Evolutionary conservation across 495 filamentous ascomycete species (phyloP), one percentile per base, ranked within the genome.

Genomic region (Endocarpon pusillum): DNA sequence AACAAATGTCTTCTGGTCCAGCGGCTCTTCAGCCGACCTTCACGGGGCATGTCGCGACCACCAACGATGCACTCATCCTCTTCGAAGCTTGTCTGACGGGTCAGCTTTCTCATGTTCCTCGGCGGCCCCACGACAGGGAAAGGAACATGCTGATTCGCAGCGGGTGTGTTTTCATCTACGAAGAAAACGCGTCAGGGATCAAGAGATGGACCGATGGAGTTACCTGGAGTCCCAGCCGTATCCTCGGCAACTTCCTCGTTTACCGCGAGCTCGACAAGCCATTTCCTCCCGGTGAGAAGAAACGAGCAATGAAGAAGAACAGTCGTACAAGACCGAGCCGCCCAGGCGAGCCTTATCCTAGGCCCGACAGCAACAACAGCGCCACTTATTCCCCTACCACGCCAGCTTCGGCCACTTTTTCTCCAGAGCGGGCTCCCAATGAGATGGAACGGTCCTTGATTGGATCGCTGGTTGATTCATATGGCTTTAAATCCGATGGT

Each of bases 161-260:
- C 46, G 86, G 86, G 16, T 75, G 76, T 35, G 69, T 92, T 8
- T 87, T 93, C 51, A 78, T 93, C 42, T 93, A 92, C 54, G 81
- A 89, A 47, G 82, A 92, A 48, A 72, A 78, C 36, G 73, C 78
- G 1, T 87, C 84, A 1, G 81, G 80, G 2, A 91, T 94, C 54
- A 91, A 87, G 57, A 68, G 86, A 25, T 94, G 86, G 86, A 94
- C 86, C 0, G 86, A 94, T 49, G 83, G 84, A 2, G 67, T 81
- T 9, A 71, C 72, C 12, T 94, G 86, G 86, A 87, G 80, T 45
- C 84, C 86, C 0, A 91, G 84, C 50, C 75, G 86, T 11, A 86
- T 93, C 21, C 56, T 89, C 28, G 78, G 75, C 27, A 92, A 93
- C 44, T 91, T 84, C 44, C 68, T 94, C 20, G 67, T 94, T 40